A percentile compares a stretch with the other conserved stretches of the same genome.
phyloP scores from a whole-genome alignment of 2,329 filamentous ascomycete genomes.

The Helotiales sp. region DNA sequence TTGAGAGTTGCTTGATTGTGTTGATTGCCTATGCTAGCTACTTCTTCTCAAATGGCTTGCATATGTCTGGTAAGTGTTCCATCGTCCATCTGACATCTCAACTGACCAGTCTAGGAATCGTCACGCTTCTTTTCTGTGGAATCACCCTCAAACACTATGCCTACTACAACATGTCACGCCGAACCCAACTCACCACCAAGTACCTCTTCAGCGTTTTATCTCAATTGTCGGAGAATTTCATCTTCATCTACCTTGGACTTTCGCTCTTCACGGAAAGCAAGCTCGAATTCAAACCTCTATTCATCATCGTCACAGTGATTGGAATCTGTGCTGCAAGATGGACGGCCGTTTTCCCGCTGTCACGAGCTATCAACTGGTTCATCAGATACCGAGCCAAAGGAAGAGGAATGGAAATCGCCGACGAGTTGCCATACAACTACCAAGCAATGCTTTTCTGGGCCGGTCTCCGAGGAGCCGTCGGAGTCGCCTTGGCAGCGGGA shows the following conservation, averaged over 20 bases:
- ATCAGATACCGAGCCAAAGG: constrained; percentile 82
- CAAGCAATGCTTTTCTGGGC: constrained; percentile 99
- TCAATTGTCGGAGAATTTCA: constrained; percentile 97
- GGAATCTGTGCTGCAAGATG: constrained; percentile 92
- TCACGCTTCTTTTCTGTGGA: constrained; percentile 94
- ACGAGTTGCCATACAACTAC: constrained; percentile 92
- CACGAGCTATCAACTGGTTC: constrained; percentile 86
- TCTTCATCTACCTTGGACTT: constrained; percentile 97
- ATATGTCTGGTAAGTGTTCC: constrained; percentile 79
- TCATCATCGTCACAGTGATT: constrained; percentile 89
- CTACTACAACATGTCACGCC: constrained; percentile 99
- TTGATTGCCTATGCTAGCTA: constrained; percentile 95
- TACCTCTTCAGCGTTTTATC: constrained; percentile 95
- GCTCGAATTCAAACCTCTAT: constrained; percentile 87
- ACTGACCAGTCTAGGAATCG: constrained; percentile 53
- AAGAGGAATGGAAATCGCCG: constrained; percentile 72
- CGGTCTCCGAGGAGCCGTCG: constrained; percentile 90
- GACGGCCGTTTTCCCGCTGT: constrained; percentile 92
- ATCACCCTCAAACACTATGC: constrained; percentile 99
- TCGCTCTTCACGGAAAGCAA: constrained; percentile 91
- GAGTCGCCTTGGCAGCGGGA: constrained; percentile 88
- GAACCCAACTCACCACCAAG: constrained; percentile 96
- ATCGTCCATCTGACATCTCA: not conserved
- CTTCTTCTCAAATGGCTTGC: constrained; percentile 94
- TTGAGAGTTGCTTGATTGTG: constrained; percentile 92